Percentiles rank a stretch among this genome's conserved stretches.
Conservation (phyloP, 164 flowering plant genomes). For the Aristolochia californica region DNA sequence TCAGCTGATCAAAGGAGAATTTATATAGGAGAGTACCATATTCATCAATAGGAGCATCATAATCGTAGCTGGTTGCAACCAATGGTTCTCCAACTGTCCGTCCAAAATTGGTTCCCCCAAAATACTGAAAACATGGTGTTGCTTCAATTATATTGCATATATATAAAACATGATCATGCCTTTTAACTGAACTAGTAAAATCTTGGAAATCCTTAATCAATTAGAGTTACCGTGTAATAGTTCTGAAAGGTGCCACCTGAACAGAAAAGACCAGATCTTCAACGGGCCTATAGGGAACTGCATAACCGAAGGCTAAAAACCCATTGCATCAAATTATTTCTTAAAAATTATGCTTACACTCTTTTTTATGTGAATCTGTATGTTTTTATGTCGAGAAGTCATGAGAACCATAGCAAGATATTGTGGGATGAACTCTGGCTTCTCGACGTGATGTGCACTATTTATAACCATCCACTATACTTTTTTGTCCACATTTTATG, state of each 20-base stretch:
- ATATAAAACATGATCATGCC: not conserved
- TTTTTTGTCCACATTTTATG: slow-evolving; percentile 61
- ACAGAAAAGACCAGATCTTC: slow-evolving; percentile 69
- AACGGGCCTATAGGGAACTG: slow-evolving; percentile 48
- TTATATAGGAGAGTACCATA: slow-evolving; percentile 26
- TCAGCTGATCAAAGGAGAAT: no score
- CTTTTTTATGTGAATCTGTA: no score
- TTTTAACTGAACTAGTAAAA: not conserved
- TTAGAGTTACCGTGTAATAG: slow-evolving; percentile 50
- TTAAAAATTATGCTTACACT: no score
- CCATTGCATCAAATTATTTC: slow-evolving; percentile 17
- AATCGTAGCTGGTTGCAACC: slow-evolving; percentile 56
- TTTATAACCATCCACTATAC: slow-evolving; percentile 45
- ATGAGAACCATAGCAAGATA: no score
- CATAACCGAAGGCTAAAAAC: slow-evolving; percentile 48
- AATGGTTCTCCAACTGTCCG: slow-evolving; percentile 60
- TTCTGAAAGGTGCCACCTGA: slow-evolving; percentile 55
- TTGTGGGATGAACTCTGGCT: no score
- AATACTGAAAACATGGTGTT: slow-evolving; percentile 28
- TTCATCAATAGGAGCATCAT: slow-evolving; percentile 65
- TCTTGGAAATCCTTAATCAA: not conserved
- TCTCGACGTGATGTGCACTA: no score
- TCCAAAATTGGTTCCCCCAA: slow-evolving; percentile 69
- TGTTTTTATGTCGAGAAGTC: no score
- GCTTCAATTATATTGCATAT: not conserved